These are phyloP conservation scores for Phytophthora citrophthora DNA, from an alignment of 352 stramenopile species.

Conservation along the genomic window DNA sequence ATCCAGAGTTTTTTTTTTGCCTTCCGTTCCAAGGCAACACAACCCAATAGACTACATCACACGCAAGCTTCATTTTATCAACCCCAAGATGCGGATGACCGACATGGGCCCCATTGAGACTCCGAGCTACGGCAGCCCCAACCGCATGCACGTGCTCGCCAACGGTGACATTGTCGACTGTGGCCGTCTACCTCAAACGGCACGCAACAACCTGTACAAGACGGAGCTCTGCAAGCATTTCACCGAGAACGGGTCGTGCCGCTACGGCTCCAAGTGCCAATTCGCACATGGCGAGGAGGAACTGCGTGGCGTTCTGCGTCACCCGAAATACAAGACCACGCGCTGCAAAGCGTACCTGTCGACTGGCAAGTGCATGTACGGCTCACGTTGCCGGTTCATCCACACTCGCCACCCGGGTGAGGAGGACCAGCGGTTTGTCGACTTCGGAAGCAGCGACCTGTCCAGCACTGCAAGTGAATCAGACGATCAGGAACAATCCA, in stretches of 20 bases:
- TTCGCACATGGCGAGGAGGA: constrained; percentile 90
- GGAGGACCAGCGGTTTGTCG: constrained; percentile 43
- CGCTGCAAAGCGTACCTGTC: constrained; percentile 89
- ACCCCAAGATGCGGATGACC: constrained; percentile 32
- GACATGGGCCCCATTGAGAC: constrained; percentile 40
- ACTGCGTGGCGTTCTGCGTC: constrained; percentile 83
- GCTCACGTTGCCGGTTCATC: constrained; percentile 89
- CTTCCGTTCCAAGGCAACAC: constrained; percentile 2
- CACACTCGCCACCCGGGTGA: constrained; percentile 51
- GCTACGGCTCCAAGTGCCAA: constrained; percentile 90
- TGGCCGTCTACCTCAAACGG: constrained; percentile 70
- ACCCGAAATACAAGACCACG: constrained; percentile 93
- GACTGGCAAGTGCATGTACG: constrained; percentile 90
- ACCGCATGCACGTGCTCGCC: constrained; percentile 79
- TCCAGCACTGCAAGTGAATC: constrained; percentile 73
- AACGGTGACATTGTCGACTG: constrained; percentile 90
- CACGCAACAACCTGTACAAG: constrained; percentile 92
- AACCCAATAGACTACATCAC: constrained; percentile 22
- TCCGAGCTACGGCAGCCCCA: constrained; percentile 51
- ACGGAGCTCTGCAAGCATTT: constrained; percentile 93
- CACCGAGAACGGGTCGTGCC: constrained; percentile 84
- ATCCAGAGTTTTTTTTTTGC: not conserved
- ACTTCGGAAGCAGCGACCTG: constrained; percentile 45
- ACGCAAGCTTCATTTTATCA: constrained; percentile 8
- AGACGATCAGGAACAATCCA: constrained; percentile 63